Percentiles rank a stretch among this genome's conserved stretches.
Conservation (phyloP, 73 alveolate genomes). For the Symbiodinium natans region DNA sequence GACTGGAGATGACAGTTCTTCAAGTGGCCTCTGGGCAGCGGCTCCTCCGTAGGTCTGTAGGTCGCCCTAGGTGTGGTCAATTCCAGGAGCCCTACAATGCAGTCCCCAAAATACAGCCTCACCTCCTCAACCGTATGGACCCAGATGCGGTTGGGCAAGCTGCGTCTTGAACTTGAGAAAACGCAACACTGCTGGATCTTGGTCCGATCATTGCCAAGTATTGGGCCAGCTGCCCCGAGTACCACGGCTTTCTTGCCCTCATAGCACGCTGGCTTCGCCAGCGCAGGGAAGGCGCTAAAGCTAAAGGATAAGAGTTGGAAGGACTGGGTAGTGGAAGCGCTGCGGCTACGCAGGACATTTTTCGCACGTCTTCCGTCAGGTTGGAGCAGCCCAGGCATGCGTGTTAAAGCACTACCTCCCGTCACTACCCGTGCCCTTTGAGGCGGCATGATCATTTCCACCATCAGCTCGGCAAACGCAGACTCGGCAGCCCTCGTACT, state of each 20-base stretch:
- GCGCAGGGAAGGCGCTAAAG: not conserved
- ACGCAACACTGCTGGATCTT: no score
- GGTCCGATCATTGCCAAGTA: no score
- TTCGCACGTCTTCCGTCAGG: not conserved
- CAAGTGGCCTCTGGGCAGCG: not conserved
- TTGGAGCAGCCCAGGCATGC: not conserved
- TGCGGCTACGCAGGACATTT: not conserved
- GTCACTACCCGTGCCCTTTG: not conserved
- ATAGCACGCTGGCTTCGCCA: not conserved
- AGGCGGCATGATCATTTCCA: not conserved
- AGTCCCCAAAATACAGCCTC: no score
- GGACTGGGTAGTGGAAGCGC: not conserved
- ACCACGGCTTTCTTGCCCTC: not conserved
- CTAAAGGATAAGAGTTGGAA: not conserved
- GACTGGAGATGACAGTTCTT: not conserved
- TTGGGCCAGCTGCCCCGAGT: not conserved
- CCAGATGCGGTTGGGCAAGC: no score
- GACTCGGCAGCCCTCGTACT: not conserved
- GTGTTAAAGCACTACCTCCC: not conserved
- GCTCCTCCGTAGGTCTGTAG: no score
- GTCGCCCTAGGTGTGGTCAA: no score
- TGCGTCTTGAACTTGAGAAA: no score
- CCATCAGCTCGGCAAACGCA: not conserved
- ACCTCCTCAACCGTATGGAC: no score
- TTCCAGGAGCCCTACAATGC: no score